Base-by-base conservation (phyloP, 1,284 basidiomycete genomes). In the Ustilago tritici region DNA sequence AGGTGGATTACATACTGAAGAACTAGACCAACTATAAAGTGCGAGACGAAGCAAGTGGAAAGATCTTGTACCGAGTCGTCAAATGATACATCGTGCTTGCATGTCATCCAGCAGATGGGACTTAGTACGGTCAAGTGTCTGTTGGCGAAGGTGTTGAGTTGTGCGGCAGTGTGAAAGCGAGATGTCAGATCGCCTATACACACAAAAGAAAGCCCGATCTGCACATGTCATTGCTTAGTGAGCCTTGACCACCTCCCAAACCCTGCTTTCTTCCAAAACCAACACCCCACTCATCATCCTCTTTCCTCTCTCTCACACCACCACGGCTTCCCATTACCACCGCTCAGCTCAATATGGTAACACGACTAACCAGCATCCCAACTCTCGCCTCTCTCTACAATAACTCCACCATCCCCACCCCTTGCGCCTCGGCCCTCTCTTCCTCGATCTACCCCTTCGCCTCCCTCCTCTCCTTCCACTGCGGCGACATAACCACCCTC, bases 401-500 rank as follows among this genome's bases (percentile, higher is more conserved):
- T 4, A 55, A 47, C 7, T 57, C 49, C 10, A 63, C 47, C 31
- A 35, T 69, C 19, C 17, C 60, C 11, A 10, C 59, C 1, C 62
- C 65, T 8, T 32, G 61, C 1, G 47, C 70, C 6, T 57, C 60
- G n/a, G 17, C 49, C 2, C 67, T 77, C 14, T 35, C 43, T 2
- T 4, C 59, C 0, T 46, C 56, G 17, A 73, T 73, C 64, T 73
- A 69, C 32, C 66, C 70, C 2, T 77, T 70, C 49, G 52, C 70
- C n/a, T 34, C 36, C 35, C 58, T 52, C 23, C 47, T 60, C 49
- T 60, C 58, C 17, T 19, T 60, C 12, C 58, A 60, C 36, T 60
- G 47, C 28, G 70, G 75, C 11, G 75, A 77, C 53, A 77, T 77
- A 28, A 77, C 75, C 36, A 56, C 38, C 0, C 64, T 84, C 8